phyloP scores from a whole-genome alignment of 78 protist genomes.

The Paratrimastix pyriformis region DNA sequence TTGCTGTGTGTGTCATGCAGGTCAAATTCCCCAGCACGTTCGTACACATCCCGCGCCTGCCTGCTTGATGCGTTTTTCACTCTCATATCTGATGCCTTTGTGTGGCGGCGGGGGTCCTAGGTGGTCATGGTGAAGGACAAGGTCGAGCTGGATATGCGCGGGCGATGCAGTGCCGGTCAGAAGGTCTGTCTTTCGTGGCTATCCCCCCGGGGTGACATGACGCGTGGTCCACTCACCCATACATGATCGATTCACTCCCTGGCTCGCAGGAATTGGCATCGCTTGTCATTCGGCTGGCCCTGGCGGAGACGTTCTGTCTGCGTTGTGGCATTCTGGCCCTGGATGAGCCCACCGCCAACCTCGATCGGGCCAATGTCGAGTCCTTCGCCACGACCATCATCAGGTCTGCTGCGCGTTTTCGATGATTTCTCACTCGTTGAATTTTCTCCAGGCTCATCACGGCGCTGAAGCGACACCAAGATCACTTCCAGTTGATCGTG shows the following conservation, averaged over 20 bases:
- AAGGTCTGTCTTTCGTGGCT: constrained; percentile 55
- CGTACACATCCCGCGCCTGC: too few relatives aligned
- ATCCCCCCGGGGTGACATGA: too few relatives aligned
- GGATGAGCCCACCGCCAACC: constrained; percentile 99
- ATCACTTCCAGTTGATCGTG: constrained; percentile 87
- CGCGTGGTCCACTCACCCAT: too few relatives aligned
- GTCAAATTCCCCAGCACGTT: too few relatives aligned
- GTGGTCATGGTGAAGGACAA: constrained; percentile 83
- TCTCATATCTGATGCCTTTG: neutral
- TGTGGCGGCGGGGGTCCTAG: constrained; percentile 21
- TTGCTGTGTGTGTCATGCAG: too few relatives aligned
- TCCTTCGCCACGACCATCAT: constrained; percentile 63
- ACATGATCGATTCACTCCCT: too few relatives aligned
- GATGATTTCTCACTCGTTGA: neutral
- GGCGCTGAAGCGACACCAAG: constrained; percentile 45
- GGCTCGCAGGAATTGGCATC: constrained; percentile 74
- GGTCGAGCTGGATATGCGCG: constrained; percentile 88
- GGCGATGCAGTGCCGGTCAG: constrained; percentile 98
- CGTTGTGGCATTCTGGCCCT: constrained; percentile 95
- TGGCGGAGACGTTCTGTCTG: constrained; percentile 90
- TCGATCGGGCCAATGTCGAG: constrained; percentile 81
- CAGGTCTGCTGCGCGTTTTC: constrained; percentile 10
- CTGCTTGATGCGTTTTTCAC: too few relatives aligned
- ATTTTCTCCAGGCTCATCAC: constrained; percentile 39
- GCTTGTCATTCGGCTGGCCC: constrained; percentile 90